phyloP scores from a whole-genome alignment of 768 basidiomycete genomes.

The Chalciporus chontae region DNA sequence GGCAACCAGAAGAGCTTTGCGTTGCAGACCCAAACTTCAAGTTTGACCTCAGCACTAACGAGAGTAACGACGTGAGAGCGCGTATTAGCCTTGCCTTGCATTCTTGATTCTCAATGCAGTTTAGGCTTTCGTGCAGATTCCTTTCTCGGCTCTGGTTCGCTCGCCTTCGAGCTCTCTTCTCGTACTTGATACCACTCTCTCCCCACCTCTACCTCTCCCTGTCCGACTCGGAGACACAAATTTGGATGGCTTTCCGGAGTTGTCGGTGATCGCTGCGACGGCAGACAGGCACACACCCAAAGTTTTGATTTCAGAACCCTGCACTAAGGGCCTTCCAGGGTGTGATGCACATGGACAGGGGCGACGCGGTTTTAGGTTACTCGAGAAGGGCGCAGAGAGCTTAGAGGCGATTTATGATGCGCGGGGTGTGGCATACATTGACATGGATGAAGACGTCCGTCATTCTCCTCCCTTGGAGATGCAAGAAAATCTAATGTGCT shows the following conservation, averaged over 20 bases:
- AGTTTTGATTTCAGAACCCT: slow-evolving; percentile 63
- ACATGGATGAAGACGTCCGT: slow-evolving; percentile 94
- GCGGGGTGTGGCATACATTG: slow-evolving; percentile 72
- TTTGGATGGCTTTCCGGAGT: slow-evolving; percentile 91
- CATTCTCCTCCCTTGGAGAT: neutral
- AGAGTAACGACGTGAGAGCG: slow-evolving; percentile 48
- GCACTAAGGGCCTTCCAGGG: slow-evolving; percentile 51
- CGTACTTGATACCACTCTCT: slow-evolving; percentile 62
- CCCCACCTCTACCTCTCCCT: slow-evolving; percentile 68
- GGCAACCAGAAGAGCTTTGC: slow-evolving; percentile 80
- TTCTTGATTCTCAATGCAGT: neutral
- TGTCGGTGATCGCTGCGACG: slow-evolving; percentile 56
- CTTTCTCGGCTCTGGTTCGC: slow-evolving; percentile 58
- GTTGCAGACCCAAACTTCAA: slow-evolving; percentile 74
- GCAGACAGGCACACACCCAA: slow-evolving; percentile 49
- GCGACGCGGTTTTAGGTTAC: slow-evolving; percentile 61
- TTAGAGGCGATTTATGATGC: slow-evolving; percentile 75
- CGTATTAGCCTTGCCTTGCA: neutral
- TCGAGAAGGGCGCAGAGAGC: slow-evolving; percentile 54
- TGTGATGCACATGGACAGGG: slow-evolving; percentile 50
- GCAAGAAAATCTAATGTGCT: neutral
- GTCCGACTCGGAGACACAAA: slow-evolving; percentile 86
- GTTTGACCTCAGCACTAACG: slow-evolving; percentile 59
- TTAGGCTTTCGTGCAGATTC: slow-evolving; percentile 66
- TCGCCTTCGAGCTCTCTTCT: slow-evolving; percentile 52